These are phyloP conservation scores for Brassica nigra DNA, from an alignment of 345 rosid species.

Conservation along the genomic window DNA sequence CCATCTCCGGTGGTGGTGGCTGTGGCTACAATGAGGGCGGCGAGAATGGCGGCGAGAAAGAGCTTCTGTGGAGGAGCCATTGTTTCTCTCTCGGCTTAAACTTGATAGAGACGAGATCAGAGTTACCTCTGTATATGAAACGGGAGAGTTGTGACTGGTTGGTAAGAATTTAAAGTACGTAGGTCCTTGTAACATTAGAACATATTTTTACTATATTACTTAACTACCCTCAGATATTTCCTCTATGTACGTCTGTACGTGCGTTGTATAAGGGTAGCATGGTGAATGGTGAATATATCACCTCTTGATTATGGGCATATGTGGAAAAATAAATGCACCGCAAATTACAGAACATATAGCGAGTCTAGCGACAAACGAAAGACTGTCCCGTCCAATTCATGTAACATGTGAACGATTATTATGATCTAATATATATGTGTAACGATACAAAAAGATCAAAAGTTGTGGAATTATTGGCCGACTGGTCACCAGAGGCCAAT, in stretches of 20 bases:
- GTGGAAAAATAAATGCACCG: slow-evolving; percentile 40
- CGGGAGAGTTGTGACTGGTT: slow-evolving; percentile 23
- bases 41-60: slow-evolving; percentile 26
- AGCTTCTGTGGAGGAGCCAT: slow-evolving; percentile 28
- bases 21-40: slow-evolving; percentile 25
- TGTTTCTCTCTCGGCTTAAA: background rate
- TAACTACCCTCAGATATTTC: slow-evolving; percentile 30
- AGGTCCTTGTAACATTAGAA: slow-evolving; percentile 19
- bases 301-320: slow-evolving; percentile 17
- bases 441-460: slow-evolving; percentile 10
- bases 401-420: background rate
- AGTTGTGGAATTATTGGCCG: slow-evolving; percentile 29
- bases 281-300: slow-evolving; percentile 25
- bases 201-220: background rate
- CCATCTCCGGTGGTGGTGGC: slow-evolving; percentile 20
- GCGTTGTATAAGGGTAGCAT: slow-evolving; percentile 7
- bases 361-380: slow-evolving; percentile 15
- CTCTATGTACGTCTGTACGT: background rate
- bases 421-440: background rate
- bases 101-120: background rate
- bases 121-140: slow-evolving; percentile 16
- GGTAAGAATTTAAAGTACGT: slow-evolving; percentile 39
- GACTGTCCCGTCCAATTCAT: slow-evolving; percentile 5
- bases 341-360: slow-evolving; percentile 25
- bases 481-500: slow-evolving; percentile 21